phyloP scores from a whole-genome alignment of 768 basidiomycete species.

The Serendipita vermifera region DNA sequence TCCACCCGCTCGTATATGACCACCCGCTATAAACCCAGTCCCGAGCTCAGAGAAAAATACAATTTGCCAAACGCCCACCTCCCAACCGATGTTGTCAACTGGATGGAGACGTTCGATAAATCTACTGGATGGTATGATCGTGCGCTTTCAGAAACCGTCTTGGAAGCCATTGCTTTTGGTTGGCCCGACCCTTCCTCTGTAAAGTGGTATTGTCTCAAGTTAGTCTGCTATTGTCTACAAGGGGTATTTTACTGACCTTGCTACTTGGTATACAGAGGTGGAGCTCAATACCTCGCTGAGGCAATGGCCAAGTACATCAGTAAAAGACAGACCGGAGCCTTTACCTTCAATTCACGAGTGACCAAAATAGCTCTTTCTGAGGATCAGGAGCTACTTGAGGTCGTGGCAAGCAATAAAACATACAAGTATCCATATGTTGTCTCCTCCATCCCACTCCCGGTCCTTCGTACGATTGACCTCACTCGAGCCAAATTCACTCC shows the following conservation, averaged over 20 bases:
- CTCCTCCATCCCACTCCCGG: constrained; percentile 24
- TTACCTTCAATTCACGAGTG: too few relatives aligned
- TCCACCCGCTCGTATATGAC: constrained; percentile 16
- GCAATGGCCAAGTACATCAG: neutral
- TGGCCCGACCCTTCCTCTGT: neutral
- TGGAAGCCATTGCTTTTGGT: constrained; percentile 23
- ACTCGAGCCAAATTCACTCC: constrained; percentile 17
- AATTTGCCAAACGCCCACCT: too few relatives aligned
- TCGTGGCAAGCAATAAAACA: neutral
- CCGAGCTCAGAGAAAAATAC: too few relatives aligned
- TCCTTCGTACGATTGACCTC: constrained; percentile 23
- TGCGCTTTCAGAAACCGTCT: constrained; percentile 26
- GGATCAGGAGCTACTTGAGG: neutral
- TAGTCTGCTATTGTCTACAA: neutral
- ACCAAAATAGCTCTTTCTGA: too few relatives aligned
- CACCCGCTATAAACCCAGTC: constrained; percentile 15
- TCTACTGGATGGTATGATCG: constrained; percentile 26
- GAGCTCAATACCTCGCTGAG: neutral
- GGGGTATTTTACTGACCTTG: neutral
- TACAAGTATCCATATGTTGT: constrained; percentile 22
- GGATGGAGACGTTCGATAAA: constrained; percentile 25
- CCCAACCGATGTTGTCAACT: constrained; percentile 17
- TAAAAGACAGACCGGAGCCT: too few relatives aligned
- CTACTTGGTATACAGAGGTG: constrained; percentile 6
- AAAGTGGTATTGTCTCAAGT: constrained; percentile 1